Base-by-base conservation (phyloP, 306 rosid species). In the Gastrolobium villosum region DNA sequence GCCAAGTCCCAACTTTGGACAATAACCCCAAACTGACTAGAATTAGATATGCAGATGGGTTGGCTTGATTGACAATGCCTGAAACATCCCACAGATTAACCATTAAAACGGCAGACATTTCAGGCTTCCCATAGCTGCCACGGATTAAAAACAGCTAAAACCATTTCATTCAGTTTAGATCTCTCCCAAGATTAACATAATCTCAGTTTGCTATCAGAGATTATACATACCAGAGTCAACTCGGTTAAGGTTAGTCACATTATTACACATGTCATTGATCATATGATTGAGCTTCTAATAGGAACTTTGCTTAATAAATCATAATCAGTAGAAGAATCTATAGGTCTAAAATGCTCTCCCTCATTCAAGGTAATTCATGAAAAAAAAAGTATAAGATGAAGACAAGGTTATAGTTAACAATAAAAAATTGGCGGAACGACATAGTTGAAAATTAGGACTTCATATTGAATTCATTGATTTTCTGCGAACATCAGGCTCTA, bases 291-390 rank as follows among this genome's bases (percentile, higher is more conserved):
- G 85, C 82, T 74, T 87, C 96, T 70, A 86, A 86, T 67, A 89
- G 69, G 82, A 87, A 89, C 39, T 81, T 44, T 87, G 41, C 77
- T 85, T 45, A 87, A 89, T 52, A 20, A 89, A 91, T 89, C 88
- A 31, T n/a, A n/a, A 56, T 89, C 88, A 31, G 92, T 89, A 46
- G 11, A 87, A 71, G 91, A 86, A 85, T 86, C 75, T 79, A 91
- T 82, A 57, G 85, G 87, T n/a, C n/a, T n/a, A n/a, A n/a, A n/a
- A n/a, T n/a, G n/a, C n/a, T n/a, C n/a, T n/a, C 63, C 92, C 94
- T 0, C 92, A 37, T 91, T 91, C 97, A 89, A 83, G 70, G 94
- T 20, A 90, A 78, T 89, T 88, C 63, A 74, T 15, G 43, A 91
- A 88, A 76, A 92, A 15, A 40, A 2, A 10, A 3, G 5, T 14